Evolutionary conservation across 257 asterid genomes (phyloP).

Genomic region (Avicennia marina): DNA sequence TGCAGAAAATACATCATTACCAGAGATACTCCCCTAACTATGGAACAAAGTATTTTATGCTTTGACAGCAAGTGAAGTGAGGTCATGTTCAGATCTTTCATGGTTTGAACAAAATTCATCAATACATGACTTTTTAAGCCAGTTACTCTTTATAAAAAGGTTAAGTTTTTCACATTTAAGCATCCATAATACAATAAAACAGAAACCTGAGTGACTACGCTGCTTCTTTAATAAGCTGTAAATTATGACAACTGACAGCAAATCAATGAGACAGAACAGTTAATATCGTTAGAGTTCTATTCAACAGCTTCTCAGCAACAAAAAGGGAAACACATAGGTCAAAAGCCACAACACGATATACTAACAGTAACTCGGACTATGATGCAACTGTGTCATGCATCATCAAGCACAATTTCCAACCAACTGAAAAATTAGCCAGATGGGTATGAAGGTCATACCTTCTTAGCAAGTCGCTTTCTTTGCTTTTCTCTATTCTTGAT

Average conservation of each 20-base stretch:
- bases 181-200: too few relatives aligned
- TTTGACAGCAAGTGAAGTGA: too few relatives aligned
- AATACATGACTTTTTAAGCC: too few relatives aligned
- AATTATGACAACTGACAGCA: too few relatives aligned
- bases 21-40: too few relatives aligned
- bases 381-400: not conserved
- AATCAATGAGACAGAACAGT: not conserved
- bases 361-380: slow-evolving; percentile 11
- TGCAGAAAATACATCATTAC: slow-evolving; percentile 1
- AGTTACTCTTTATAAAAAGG: too few relatives aligned
- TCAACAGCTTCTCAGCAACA: slow-evolving; percentile 4
- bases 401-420: slow-evolving; percentile 9
- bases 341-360: not conserved
- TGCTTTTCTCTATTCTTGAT: slow-evolving; percentile 86
- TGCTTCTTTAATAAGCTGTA: too few relatives aligned
- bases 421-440: not conserved
- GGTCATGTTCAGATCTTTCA: too few relatives aligned
- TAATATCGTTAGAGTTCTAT: not conserved
- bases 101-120: too few relatives aligned
- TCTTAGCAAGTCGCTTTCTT: slow-evolving; percentile 70
- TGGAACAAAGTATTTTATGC: too few relatives aligned
- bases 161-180: too few relatives aligned
- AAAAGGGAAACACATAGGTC: not conserved
- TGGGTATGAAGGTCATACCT: slow-evolving; percentile 42
- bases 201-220: too few relatives aligned